Evolutionary conservation across 768 basidiomycete species (phyloP).

Genomic region (Mycena capillaripes): DNA sequence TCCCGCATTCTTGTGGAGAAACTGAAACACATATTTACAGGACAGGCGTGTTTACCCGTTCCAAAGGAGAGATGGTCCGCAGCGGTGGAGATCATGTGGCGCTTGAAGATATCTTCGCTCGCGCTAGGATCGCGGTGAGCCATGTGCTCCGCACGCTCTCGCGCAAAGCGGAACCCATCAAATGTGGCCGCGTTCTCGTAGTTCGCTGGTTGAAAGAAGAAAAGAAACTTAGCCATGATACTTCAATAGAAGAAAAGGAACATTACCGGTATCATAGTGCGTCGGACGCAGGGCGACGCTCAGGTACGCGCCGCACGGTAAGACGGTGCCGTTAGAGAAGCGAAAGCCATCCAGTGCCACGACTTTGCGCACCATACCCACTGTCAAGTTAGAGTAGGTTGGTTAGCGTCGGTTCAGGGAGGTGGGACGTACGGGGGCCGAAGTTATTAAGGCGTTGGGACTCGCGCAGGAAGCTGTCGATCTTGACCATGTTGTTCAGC

Average conservation of each 20-base stretch:
- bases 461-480: slow-evolving; percentile 64
- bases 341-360: slow-evolving; percentile 44
- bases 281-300: slow-evolving; percentile 37
- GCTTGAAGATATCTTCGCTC: slow-evolving; percentile 36
- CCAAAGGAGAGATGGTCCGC: slow-evolving; percentile 33
- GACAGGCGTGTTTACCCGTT: slow-evolving; percentile 33
- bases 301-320: slow-evolving; percentile 47
- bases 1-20: too few relatives aligned
- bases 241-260: neutral
- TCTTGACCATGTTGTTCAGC: slow-evolving; percentile 45
- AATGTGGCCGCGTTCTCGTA: too few relatives aligned
- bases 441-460: slow-evolving; percentile 45
- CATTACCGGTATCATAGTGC: neutral
- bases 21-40: slow-evolving; percentile 27
- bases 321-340: slow-evolving; percentile 50
- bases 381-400: neutral
- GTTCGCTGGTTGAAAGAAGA: too few relatives aligned
- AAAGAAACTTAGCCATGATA: neutral
- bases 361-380: slow-evolving; percentile 44
- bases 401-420: too few relatives aligned
- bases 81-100: slow-evolving; percentile 32
- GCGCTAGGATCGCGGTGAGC: slow-evolving; percentile 35
- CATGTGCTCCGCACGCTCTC: slow-evolving; percentile 45
- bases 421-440: slow-evolving; percentile 32
- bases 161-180: slow-evolving; percentile 53